Evolutionary conservation across 2,329 filamentous ascomycete species (phyloP), one percentile per base, ranked within the genome.

Genomic region (Lomentospora prolificans): DNA sequence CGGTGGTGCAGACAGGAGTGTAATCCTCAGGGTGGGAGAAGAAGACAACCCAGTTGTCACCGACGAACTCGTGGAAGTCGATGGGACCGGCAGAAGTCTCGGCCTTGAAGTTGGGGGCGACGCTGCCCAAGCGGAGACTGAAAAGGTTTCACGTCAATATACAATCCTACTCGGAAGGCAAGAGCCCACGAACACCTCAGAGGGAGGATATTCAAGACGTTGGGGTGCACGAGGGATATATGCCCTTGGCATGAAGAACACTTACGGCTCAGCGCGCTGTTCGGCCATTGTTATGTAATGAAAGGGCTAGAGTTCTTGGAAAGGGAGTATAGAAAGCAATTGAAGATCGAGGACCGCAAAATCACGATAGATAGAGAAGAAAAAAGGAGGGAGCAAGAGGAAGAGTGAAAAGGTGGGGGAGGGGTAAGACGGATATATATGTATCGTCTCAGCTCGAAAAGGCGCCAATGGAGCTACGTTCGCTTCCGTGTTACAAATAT

Each of bases 1-100:
- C 91, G 55, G 90, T 96, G 61, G 91, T 96, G 80, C 91, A 96
- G 58, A 96, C 91, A 55, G 91, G 91, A 1, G 91, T 96, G 79
- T 89, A 96, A 73, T 96, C 91, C 71, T 86, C 86, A 3, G 89
- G 89, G 75, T 92, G 89, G 30, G 86, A 90, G 78, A 94, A 92
- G 64, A 94, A 77, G 61, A 94, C 81, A 58, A 86, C 83, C 89
- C 89, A 92, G 66, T 80, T 85, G 76, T 86, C 78, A 66, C 84
- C 85, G 61, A 91, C 80, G 75, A 87, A 91, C 70, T 90, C 79
- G 72, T 91, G 87, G 77, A 92, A 90, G 73, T 89, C 83, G 65
- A 92, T 89, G 61, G 84, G 80, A 64, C 88, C 86, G 63, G 81
- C 75, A 58, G 88, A 92, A 60, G 87, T 91, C 62, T 91, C 84